Base-by-base conservation (phyloP, 306 rosid genomes). In the Hippophae gyantsensis region DNA sequence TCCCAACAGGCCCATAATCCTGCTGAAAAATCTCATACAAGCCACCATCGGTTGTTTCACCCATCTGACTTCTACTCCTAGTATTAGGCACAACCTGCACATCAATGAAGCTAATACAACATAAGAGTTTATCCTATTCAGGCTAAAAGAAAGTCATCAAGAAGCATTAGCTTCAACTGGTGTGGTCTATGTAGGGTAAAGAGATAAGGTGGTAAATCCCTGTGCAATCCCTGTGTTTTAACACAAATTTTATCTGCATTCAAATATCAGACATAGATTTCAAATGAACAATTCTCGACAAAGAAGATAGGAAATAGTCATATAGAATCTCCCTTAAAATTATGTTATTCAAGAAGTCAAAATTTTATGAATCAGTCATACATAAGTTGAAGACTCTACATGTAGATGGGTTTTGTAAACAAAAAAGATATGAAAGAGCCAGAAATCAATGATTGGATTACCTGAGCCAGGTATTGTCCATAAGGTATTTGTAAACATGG, bases 21-120 rank as follows among this genome's bases (percentile, higher is more conserved):
- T 92, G 99, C 60, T 92, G 96, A 74, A 92, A 92, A 73, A 92
- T 85, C 85, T 92, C 99, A 54, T 81, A 78, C 81, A 92, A 75
- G 59, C 99, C 99, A 43, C 99, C 99, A 66, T 92, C 99, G 11
- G 99, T 92, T 43, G 90, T 87, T 78, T 92, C 99, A 46, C 99
- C 99, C 99, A 92, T 92, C 81, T 92, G 99, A 74, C 97, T 89
- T 86, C 95, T 74, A 72, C 95, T 92, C 45, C 96, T 87, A 7
- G 93, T 72, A 64, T 88, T 83, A 48, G 96, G 99, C 72, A 92
- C 96, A 48, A 92, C 99, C 99, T 92, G 85, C 63, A 72, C 63
- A 44, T 55, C 38, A 52, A 48, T 51, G 63, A 18, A 7, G 26
- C 49, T 42, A 18, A 26, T 56, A 46, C 3, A 9, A 46, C 13